Base-by-base conservation (phyloP, 306 rosid genomes). In the Trifolium fragiferum region DNA sequence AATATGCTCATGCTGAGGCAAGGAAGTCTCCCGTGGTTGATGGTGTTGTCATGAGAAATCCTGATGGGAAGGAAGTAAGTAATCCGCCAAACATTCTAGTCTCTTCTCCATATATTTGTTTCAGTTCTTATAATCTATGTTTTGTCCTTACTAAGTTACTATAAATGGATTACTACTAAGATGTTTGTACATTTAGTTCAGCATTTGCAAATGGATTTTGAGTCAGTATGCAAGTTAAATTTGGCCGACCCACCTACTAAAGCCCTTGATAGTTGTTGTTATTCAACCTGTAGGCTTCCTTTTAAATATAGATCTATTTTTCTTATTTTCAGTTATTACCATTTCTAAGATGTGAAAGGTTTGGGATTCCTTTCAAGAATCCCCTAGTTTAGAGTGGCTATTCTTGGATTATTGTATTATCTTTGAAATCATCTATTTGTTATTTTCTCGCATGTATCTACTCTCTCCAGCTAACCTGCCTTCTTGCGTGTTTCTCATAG, bases 1-100 rank as follows among this genome's bases (percentile, higher is more conserved):
- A 93, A 83, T 93, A 93, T 84, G 98, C 98, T 23, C 98, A 93
- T 88, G 98, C 98, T 33, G 98, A 93, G 88, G 98, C 98, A 68
- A 88, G 98, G 80, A 93, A 93, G 85, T 93, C 98, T 82, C 98
- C 98, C 14, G 98, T 93, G 78, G 98, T 93, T 60, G 98, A 93
- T 85, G 98, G 98, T 70, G 98, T 93, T 80, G 98, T 93, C 58
- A 91, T 91, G 97, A 91, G 98, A 86, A 93, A 91, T 84, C 96
- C 89, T 44, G 98, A 93, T 84, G 98, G 98, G 78, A 93, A 93
- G 81, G 98, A 93, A 85, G 97, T 93, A 75, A 84, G 91, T 78
- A 74, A 64, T 74, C 44, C 66, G 68, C 57, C 13, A 57, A 64
- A 76, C 68, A 80, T 55, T 60, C 0, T 72, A 25, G 66, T 60